These are phyloP conservation scores for Populus davidiana DNA, from an alignment of 345 rosid genomes.

Conservation along the genomic window DNA sequence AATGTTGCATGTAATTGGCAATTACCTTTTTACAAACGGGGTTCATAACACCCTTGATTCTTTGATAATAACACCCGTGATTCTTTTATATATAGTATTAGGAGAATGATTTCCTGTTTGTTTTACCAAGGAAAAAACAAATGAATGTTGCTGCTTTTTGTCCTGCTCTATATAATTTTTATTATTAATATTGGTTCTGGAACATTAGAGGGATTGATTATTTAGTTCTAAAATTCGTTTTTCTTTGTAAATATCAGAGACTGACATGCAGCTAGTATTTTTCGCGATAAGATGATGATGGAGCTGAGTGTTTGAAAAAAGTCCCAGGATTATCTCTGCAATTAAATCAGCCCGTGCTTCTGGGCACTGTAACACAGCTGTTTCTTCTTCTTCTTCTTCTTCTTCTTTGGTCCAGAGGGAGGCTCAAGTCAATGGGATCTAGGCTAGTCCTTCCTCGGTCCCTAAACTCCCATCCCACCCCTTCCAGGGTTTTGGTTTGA, in stretches of 20 bases:
- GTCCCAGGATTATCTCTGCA: conserved; percentile 18
- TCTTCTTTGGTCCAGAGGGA: no score
- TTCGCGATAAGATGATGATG: conserved; percentile 31
- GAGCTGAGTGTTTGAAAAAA: conserved; percentile 18
- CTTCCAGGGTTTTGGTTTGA: neutral
- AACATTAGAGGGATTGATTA: neutral
- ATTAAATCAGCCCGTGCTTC: conserved; percentile 25
- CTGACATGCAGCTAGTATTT: neutral
- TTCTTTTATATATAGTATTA: no score
- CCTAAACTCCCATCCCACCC: neutral
- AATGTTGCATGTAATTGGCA: neutral
- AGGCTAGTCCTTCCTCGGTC: neutral
- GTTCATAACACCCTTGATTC: neutral
- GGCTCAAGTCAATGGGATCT: neutral
- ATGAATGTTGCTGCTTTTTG: neutral
- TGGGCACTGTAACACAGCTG: conserved; percentile 7
- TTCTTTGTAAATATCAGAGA: neutral
- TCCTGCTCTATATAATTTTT: neutral
- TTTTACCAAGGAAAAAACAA: neutral
- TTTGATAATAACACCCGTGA: neutral
- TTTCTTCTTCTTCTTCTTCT: neutral
- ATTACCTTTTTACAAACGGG: neutral
- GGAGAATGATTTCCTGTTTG: neutral
- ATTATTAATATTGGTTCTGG: neutral
- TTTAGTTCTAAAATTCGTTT: neutral